Base-by-base conservation (phyloP, 768 basidiomycete species). In the Lactifluus subvellereus region DNA sequence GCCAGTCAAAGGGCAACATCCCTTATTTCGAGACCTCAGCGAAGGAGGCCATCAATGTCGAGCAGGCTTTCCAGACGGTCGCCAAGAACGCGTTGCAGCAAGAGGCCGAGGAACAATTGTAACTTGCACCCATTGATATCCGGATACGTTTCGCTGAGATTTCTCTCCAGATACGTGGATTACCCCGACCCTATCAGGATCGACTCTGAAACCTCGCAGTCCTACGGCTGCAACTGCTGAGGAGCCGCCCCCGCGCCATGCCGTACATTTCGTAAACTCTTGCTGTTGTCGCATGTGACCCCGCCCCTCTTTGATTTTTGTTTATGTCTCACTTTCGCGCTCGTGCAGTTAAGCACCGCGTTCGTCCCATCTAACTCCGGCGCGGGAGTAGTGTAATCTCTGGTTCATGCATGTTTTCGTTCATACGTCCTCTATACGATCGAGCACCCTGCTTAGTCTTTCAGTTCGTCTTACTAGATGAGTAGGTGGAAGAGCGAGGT, bases 21-120 rank as follows among this genome's bases (percentile, higher is more conserved):
- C 97, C 97, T 33, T 99, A 98, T 78, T 99, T 98, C 74, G 97
- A 99, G 79, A 98, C 97, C 6, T 99, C 97, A 9, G 97, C 97
- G 45, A 99, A 99, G 77, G 97, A 99, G 76, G 96, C 97, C 11
- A 98, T 98, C 81, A 99, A 99, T 71, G 97, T 99, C 59, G 97
- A 99, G 74, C 96, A 98, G 74, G 97, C 96, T 4, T 99, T 99
- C 86, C 95, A 97, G 76, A 97, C 95, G 1, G 95, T 98, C 60
- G 96, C 96, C n/a, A 96, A 96, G 90, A 98, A 97, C 74, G 97
- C 97, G 11, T 77, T 99, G 67, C 92, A 94, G 73, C 96, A 98
- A 77, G 97, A 98, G 74, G 87, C 91, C 54, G 97, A 98, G 73
- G 92, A 94, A 66, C 94, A 96, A 73, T 75, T 97, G 94, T 97